Evolutionary conservation across 306 rosid genomes (phyloP), one percentile per base, ranked within the genome.

Genomic region (Prunus mira): DNA sequence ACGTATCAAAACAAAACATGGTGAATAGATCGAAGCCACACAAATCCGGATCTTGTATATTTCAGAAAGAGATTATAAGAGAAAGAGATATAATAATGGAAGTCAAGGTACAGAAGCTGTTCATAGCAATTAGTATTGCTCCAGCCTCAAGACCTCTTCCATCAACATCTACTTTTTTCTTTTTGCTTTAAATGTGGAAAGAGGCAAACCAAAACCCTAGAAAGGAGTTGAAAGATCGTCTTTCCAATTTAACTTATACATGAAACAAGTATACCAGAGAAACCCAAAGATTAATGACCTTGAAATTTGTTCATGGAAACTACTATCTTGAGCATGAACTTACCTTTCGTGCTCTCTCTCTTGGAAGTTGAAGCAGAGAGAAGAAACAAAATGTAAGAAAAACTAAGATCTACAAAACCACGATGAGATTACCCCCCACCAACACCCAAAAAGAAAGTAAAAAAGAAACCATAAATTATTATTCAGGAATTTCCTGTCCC

Each of bases 331-430:
- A 25, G 28, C 56, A 25, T 47, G 46, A 9, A 25, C 57, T 60
- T 43, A 58, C 68, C 77, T 73, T 73, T 9, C 46, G 57, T 14
- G 77, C 28, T 45, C 27, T 18, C 12, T 49, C 68, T 46, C 46
- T 11, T 60, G 27, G 27, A 45, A 43, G 69, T 24, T 60, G 68
- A 58, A 45, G 77, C 20, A 73, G 69, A 73, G 28, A 61, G 50
- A 34, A 2, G 61, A 45, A 65, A 46, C 4, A 71, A 71, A 77
- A 25, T 5, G 5, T 20, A 32, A 30, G 30, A 70, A 52, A 63
- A 73, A n/a, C 28, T 28, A 45, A 38, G 77, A 63, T 78, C 58
- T 17, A 54, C n/a, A 52, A 63, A 65, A 34, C 46, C 14, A 10
- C n/a, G n/a, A 17, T 17, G 67, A 17, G 45, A 63, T 30, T 18